Conservation (phyloP, 2,329 filamentous ascomycete species). For the Cladosporium colombiae region DNA sequence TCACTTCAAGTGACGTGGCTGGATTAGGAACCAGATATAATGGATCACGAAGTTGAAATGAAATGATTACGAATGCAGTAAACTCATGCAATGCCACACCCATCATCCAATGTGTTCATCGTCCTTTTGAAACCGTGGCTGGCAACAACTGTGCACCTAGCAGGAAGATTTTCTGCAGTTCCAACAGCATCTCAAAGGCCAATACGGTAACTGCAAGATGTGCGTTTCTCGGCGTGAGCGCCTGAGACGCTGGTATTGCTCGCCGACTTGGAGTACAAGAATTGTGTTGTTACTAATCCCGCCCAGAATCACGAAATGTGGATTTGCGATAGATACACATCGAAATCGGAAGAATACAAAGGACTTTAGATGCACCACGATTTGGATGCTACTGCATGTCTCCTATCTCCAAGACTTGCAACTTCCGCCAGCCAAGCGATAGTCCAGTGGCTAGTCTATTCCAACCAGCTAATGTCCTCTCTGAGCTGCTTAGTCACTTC, state of each 20-base stretch:
- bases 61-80: background rate
- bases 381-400: background rate
- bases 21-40: background rate
- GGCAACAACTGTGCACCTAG: background rate
- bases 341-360: too few relatives aligned
- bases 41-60: background rate
- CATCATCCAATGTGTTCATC: background rate
- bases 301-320: background rate
- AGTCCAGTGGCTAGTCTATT: background rate
- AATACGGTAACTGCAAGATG: background rate
- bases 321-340: background rate
- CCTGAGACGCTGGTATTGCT: background rate
- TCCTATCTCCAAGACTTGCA: background rate
- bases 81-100: background rate
- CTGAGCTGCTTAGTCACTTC: slow-evolving; percentile 31
- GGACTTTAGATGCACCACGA: background rate
- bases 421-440: background rate
- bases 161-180: background rate
- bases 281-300: background rate
- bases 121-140: background rate
- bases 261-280: background rate
- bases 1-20: background rate
- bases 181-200: background rate
- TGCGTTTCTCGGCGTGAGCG: background rate
- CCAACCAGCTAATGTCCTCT: slow-evolving; percentile 12